Evolutionary conservation across 129 eudicot genomes (phyloP).

Genomic region (Dittrichia graveolens): DNA sequence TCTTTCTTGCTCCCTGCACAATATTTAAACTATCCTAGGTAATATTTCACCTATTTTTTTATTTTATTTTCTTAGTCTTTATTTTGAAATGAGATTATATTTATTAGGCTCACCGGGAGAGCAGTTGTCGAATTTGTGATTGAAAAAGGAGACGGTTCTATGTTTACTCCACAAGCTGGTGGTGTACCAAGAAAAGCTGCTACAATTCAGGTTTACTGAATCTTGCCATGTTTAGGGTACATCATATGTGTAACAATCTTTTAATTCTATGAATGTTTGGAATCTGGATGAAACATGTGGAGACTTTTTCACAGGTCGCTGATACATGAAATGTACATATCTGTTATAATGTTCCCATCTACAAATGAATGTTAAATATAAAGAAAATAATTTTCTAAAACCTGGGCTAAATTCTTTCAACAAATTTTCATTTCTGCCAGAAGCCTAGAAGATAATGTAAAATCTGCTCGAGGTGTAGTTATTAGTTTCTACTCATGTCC

Average conservation of each 20-base stretch:
- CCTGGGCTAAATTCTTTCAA: neutral
- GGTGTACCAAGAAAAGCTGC: slow-evolving; percentile 77
- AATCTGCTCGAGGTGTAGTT: too few relatives aligned
- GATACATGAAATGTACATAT: too few relatives aligned
- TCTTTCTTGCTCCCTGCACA: slow-evolving; percentile 92
- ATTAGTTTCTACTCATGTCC: neutral
- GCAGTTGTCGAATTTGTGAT: slow-evolving; percentile 81
- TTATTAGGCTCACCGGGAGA: slow-evolving; percentile 82
- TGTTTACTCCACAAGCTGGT: slow-evolving; percentile 83
- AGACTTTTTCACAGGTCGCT: too few relatives aligned
- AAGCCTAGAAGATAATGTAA: neutral
- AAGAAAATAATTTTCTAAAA: neutral
- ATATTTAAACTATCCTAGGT: slow-evolving; percentile 81
- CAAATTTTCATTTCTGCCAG: neutral
- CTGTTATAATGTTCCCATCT: too few relatives aligned
- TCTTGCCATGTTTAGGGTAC: neutral
- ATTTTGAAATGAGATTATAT: slow-evolving; percentile 7
- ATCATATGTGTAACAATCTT: neutral
- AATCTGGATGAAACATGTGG: too few relatives aligned
- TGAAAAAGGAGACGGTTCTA: slow-evolving; percentile 90
- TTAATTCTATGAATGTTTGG: too few relatives aligned
- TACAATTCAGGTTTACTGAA: slow-evolving; percentile 55
- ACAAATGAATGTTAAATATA: neutral
- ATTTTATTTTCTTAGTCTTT: neutral
- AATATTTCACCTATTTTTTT: slow-evolving; percentile 16